Evolutionary conservation across 495 filamentous ascomycete species (phyloP), one percentile per base, ranked within the genome.

Genomic region (Achaetomiella virescens): DNA sequence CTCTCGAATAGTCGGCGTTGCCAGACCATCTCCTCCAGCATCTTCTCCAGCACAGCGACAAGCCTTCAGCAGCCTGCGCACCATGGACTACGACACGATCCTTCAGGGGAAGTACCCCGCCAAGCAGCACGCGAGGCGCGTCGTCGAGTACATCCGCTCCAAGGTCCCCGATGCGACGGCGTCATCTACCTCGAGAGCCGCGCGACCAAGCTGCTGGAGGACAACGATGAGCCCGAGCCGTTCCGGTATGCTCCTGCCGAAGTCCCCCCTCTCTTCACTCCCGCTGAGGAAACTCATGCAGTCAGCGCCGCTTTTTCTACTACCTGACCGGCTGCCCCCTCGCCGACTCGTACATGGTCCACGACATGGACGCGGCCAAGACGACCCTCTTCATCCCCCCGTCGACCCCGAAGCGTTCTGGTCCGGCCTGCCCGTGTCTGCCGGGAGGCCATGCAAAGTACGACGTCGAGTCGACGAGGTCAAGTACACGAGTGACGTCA

Each of bases 301-400:
- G 88, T 60, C 95, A 99, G 72, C 87, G 91, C 62, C 86, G 95
- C 48, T 84, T 81, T 63, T 97, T 99, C 77, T 96, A 87, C 82
- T 97, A 99, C 72, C 78, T 99, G 24, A 89, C 89, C 15, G 95
- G 95, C 61, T 95, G 89, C 68, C 73, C 82, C 27, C 76, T 91
- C 21, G 83, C 90, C 47, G 91, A 97, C 71, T 87, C 85, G 63
- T 86, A 83, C 68, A 77, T 91, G 49, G 81, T 87, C 51, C 95
- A 97, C 77, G 83, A 93, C 60, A 82, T 95, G 45, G 72, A 77
- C 43, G 77, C 78, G 20, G 76, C 80, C 58, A 81, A 84, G 61
- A 80, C 90, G 21, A 97, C 89, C 9, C 84, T 97, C 49, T 99
- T 89, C 75, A 93, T 99, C 58, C 92, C 95, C 87, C 90, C 2